Base-by-base conservation (phyloP, 495 filamentous ascomycete genomes). In the Usnea hakonensis region DNA sequence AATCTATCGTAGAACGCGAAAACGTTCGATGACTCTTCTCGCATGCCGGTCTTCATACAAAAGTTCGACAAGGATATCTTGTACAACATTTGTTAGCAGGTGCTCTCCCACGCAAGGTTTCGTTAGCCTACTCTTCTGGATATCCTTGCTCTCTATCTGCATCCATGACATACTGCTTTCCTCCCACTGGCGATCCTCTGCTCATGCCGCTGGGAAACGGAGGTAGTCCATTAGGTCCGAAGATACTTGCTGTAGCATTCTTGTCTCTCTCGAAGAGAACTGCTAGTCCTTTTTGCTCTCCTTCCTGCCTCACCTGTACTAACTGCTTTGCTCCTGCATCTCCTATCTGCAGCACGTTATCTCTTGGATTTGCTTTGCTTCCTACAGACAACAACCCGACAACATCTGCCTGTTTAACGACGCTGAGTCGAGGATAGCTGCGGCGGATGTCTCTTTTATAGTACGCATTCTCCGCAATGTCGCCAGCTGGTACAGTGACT, bases 391-490 rank as follows among this genome's bases (percentile, higher is more conserved):
- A 79, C 63, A 97, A 83, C 6, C 85, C 87, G 26, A 93, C 93
- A 30, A 90, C 86, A 77, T 97, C 88, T 21, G 82, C 85, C 77
- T 96, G 94, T 53, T 76, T 87, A 58, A 98, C 84, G 37, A 88
- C 83, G 68, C 87, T 91, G 52, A 88, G 79, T 60, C 80, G 81
- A n/a, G 95, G 88, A 78, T 97, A 98, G 69, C 80, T 83, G 69
- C 95, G 85, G 55, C 94, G 88, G 57, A 78, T 75, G 68, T 98
- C 94, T 60, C 94, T 91, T 78, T 95, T 95, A 90, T 91, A 98
- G 83, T 98, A 98, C 43, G 94, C 84, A 75, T 98, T 98, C 71
- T 95, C 94, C 68, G 94, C 94, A 65, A 98, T 85, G 74, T 99
- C 94, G 60, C 85, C 91, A 3, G 94, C 90, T n/a, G 95, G 94